Conservation (phyloP, 805 yeast species). For the Candida railenensis region DNA sequence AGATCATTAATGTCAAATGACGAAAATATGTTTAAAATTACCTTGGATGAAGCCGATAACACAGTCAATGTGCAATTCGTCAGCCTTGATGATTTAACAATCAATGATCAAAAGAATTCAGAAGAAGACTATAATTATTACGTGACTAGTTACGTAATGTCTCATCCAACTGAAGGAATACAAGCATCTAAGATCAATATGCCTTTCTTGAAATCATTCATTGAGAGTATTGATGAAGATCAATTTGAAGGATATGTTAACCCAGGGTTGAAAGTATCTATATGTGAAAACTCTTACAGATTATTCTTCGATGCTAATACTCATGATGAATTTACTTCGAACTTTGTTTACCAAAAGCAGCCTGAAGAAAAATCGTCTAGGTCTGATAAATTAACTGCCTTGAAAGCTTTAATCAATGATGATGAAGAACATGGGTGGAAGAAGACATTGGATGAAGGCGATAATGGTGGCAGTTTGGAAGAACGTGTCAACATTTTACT, state of each 20-base stretch:
- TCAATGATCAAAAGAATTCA: conserved; percentile 62
- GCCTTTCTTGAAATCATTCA: conserved; percentile 69
- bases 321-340: conserved; percentile 74
- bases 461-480: conserved; percentile 27
- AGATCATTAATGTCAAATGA: conserved; percentile 75
- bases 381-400: conserved; percentile 30
- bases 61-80: conserved; percentile 75
- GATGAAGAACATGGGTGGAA: conserved; percentile 58
- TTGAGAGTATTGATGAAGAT: conserved; percentile 56
- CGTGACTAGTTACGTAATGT: conserved; percentile 86
- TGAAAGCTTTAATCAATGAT: conserved; percentile 39
- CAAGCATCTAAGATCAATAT: conserved; percentile 70
- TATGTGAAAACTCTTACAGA: conserved; percentile 75
- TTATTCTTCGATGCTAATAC: conserved; percentile 78
- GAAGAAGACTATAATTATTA: conserved; percentile 93
- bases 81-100: conserved; percentile 84
- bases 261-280: conserved; percentile 73
- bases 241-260: conserved; percentile 61
- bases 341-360: conserved; percentile 45
- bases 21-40: conserved; percentile 90
- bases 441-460: conserved; percentile 40
- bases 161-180: conserved; percentile 97
- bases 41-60: conserved; percentile 54
- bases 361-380: conserved; percentile 20
- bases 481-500: conserved; percentile 33